Evolutionary conservation across 495 filamentous ascomycete genomes (phyloP).

Genomic region (Diplogelasinospora grovesii): DNA sequence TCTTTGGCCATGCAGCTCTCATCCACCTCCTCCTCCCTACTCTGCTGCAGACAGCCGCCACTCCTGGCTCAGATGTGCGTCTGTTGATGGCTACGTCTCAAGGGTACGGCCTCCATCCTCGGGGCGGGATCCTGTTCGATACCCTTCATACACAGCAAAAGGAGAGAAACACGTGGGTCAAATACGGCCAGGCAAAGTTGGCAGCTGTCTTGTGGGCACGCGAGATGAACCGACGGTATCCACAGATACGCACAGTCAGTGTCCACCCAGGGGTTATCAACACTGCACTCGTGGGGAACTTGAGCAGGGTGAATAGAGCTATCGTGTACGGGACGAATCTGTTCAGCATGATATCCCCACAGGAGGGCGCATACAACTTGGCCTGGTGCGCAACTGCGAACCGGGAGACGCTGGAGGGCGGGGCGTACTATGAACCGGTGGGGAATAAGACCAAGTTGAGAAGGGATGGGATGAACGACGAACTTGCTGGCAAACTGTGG

Average conservation of each 20-base stretch:
- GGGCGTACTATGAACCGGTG: conserved; percentile 27
- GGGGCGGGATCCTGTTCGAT: conserved; percentile 30
- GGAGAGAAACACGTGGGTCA: conserved; percentile 26
- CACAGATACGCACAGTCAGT: conserved; percentile 43
- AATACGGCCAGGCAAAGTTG: conserved; percentile 61
- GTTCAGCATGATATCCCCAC: conserved; percentile 24
- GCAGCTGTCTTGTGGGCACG: conserved; percentile 58
- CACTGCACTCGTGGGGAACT: conserved; percentile 43
- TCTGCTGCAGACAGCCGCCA: conserved; percentile 44
- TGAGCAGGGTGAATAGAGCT: conserved; percentile 7
- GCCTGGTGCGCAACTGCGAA: conserved; percentile 49
- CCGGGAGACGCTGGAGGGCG: conserved; percentile 32
- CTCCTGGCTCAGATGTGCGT: conserved; percentile 32
- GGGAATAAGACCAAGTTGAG: conserved; percentile 8
- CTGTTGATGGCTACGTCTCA: conserved; percentile 33
- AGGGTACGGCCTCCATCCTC: conserved; percentile 29
- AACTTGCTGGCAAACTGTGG: conserved; percentile 49
- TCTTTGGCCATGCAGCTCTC: conserved; percentile 61
- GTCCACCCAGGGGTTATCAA: conserved; percentile 61
- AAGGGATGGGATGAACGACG: conserved; percentile 37
- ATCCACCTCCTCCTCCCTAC: conserved; percentile 55
- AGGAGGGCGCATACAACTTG: conserved; percentile 51
- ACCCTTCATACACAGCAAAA: conserved; percentile 31
- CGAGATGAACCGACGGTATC: conserved; percentile 53
- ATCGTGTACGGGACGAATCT: conserved; percentile 8